Base-by-base conservation (phyloP, 495 filamentous ascomycete species). In the Daldinia concentrica region DNA sequence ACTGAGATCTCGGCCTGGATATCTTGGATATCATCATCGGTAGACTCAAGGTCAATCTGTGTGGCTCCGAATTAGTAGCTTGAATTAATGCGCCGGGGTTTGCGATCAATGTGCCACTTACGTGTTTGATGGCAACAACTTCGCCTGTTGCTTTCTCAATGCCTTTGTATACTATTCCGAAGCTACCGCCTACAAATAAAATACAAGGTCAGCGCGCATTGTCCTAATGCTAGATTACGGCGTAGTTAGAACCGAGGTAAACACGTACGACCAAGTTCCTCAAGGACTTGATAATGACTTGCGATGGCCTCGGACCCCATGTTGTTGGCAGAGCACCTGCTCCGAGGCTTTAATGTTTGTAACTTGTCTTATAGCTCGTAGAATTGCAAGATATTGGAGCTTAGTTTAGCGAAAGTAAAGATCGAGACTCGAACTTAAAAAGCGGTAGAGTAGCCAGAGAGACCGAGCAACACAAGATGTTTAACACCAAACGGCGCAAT, bases 1-100 rank as follows among this genome's bases (percentile, higher is more conserved):
- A 98, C 93, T 27, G 93, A 91, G 74, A 99, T 99, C 80, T 99
- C 95, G 77, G 97, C 93, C 69, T 98, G 95, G 66, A 99, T 98
- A 73, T 99, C 95, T 78, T 94, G 90, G 45, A 99, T 96, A 77
- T 99, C 95, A 80, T 99, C 95, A 78, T 97, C 95, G 79, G 91
- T 97, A 45, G 94, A 96, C 79, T 99, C 95, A 72, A 99, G 91
- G 82, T 99, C 95, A 79, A 99, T 99, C 92, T 97, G 74, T 66
- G 50, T 26, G 57, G 60, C 39, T 71, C 69, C 8, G 41, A 45
- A 64, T 67, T 66, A 78, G 69, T 48, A 56, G 43, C 26, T 62
- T 56, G 57, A 48, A 64, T 50, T 41, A 36, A 37, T 58, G 57
- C 56, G 41, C 52, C 56, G 41, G 52, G 11, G 32, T 15, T 27